Conservation (phyloP, 2,329 filamentous ascomycete species). For the Alternaria triticimaculans region DNA sequence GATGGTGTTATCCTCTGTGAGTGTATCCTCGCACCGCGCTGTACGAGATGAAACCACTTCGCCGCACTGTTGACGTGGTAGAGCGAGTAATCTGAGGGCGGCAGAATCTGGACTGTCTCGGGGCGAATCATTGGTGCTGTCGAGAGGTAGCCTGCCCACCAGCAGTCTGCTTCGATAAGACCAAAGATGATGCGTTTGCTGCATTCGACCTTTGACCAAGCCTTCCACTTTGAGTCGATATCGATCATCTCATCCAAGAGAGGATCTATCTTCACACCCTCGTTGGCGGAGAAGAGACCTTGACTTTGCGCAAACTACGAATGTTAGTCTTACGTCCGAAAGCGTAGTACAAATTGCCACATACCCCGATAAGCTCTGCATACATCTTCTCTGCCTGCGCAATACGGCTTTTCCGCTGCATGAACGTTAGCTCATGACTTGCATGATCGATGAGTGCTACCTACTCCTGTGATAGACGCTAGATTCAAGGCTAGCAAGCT, state of each 20-base stretch:
- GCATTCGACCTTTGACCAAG: constrained; percentile 61
- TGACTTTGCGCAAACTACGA: constrained; percentile 56
- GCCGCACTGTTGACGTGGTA: constrained; percentile 51
- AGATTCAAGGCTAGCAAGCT: constrained; percentile 57
- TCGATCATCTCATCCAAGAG: constrained; percentile 55
- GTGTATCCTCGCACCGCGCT: constrained; percentile 39
- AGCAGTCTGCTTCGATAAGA: constrained; percentile 55
- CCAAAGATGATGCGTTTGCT: constrained; percentile 58
- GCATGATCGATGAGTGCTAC: background rate
- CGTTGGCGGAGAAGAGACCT: constrained; percentile 58
- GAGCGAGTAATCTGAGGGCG: constrained; percentile 54
- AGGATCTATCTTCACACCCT: constrained; percentile 45
- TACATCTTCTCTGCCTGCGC: constrained; percentile 60
- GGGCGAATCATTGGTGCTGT: constrained; percentile 56
- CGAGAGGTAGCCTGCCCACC: constrained; percentile 57
- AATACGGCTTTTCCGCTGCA: constrained; percentile 49
- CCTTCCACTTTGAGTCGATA: constrained; percentile 58
- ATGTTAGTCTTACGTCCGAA: constrained; percentile 14
- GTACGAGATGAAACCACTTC: constrained; percentile 42
- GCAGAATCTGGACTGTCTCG: constrained; percentile 55
- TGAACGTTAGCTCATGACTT: constrained; percentile 10
- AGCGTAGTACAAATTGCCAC: background rate
- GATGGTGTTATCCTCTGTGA: constrained; percentile 43
- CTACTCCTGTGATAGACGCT: constrained; percentile 58
- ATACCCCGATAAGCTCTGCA: constrained; percentile 56